Evolutionary conservation across 225 moss, liverwort and hornwort genomes (phyloP), one percentile per base, ranked within the genome.

Genomic region (Physcomitrellopsis africana): DNA sequence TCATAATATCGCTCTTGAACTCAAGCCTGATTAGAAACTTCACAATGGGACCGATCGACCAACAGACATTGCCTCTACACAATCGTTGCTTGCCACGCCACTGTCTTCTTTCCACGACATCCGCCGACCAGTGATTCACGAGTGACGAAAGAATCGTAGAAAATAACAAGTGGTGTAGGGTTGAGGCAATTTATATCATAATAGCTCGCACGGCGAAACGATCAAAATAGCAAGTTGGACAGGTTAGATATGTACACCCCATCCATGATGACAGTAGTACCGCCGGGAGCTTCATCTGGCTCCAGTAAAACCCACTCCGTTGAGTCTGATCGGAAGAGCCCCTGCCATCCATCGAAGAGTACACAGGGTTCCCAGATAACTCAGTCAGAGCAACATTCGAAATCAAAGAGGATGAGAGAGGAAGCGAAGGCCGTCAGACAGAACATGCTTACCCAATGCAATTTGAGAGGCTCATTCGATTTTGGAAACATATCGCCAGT

Each of bases 261-360:
- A 80, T 81, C 73, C 77, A 84, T 82, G 71, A 85, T 85, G 74
- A 84, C 85, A 23, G 95, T 37, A 2, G 32, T 93, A 71, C 84
- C 89, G 5, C 70, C 69, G 3, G 91, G 93, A 64, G 89, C 91
- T 76, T 81, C 82, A 61, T 80, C 84, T 57, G 89, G 84, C 74
- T 88, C 91, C 26, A 92, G 92, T 56, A 91, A 68, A 66, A 95
- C 89, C 95, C 92, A 92, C 67, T 91, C 92, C 67, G 80, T 78
- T 9, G 95, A 92, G 72, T 89, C 87, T 18, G 95, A 92, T 77
- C 95, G 79, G 70, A 92, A 92, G 27, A 92, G 84, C 9, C 95
- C 95, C 92, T 92, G 87, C 68, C 78, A 85, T 84, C 68, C 72
- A 24, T 48, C 19, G 52, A 0, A 17, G 19, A 68, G 10, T 32